phyloP scores from a whole-genome alignment of 805 yeast species.

The Tetrapisispora iriomotensis region DNA sequence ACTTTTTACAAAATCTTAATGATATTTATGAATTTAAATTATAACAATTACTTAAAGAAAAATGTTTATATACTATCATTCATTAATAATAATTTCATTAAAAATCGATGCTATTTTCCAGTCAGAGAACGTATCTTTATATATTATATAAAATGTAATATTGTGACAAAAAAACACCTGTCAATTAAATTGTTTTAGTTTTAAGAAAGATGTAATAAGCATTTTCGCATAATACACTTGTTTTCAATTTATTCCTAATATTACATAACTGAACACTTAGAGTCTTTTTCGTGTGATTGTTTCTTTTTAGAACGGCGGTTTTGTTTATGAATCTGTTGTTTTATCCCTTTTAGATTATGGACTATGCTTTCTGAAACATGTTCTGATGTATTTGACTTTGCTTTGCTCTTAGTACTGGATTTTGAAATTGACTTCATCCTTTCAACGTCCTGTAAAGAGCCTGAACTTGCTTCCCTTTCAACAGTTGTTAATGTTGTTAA shows the following conservation, averaged over 20 bases:
- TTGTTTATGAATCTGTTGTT: neutral
- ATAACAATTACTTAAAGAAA: too few relatives aligned
- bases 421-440: neutral
- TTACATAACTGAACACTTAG: slow-evolving; percentile 9
- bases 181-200: too few relatives aligned
- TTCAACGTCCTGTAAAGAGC: neutral
- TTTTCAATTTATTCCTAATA: slow-evolving; percentile 6
- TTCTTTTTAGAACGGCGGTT: slow-evolving; percentile 3
- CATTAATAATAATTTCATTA: too few relatives aligned
- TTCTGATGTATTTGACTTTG: neutral
- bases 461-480: slow-evolving; percentile 24
- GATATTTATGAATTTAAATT: too few relatives aligned
- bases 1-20: too few relatives aligned
- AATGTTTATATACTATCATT: too few relatives aligned
- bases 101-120: too few relatives aligned
- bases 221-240: neutral
- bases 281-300: slow-evolving; percentile 3
- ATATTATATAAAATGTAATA: too few relatives aligned
- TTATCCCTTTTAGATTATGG: neutral
- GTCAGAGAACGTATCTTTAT: too few relatives aligned
- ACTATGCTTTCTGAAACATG: neutral
- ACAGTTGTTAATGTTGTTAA: slow-evolving; percentile 10
- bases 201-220: neutral
- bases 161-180: too few relatives aligned
- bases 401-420: neutral